Base-by-base conservation (phyloP, 2,329 filamentous ascomycete genomes). In the Diaporthe sp. region DNA sequence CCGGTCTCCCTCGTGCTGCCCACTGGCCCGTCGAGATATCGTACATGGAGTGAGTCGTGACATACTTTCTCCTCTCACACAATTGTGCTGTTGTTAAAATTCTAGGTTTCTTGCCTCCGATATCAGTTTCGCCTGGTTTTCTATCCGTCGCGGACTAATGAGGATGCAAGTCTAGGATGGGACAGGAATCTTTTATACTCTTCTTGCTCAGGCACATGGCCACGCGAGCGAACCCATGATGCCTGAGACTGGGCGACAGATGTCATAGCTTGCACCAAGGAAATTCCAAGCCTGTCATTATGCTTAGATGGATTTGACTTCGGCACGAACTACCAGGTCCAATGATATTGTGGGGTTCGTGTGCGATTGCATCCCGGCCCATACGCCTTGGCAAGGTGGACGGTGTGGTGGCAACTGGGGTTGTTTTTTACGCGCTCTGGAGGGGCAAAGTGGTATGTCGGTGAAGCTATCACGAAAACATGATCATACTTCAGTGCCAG, bases 291-390 rank as follows among this genome's bases (percentile, higher is more conserved):
- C 65, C 65, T 70, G 65, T 70, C 65, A 70, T 70, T 42, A 70
- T 70, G 65, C 65, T 70, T 70, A 70, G 49, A 25, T 53, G 49
- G 34, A 31, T 70, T 70, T 70, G 65, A 55, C 65, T 70, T 55
- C 49, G 65, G 65, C 65, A 70, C 65, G 17, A 70, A 25, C 65
- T 70, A 42, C 65, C 65, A 51, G 34, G 65, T 55, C 65, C 65
- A 70, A 55, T 70, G 46, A 42, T 55, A 12, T 70, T 22, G 34
- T n/a, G 4, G 10, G 49, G 34, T 55, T 34, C 31, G 17, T 13
- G 34, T 42, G 25, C 25, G 65, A 34, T 19, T 22, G 34, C 34
- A 70, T 55, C 65, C 65, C 34, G 28, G 46, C n/a, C 34, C 65
- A 49, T 55, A 70, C 49, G 49, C 7, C 65, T 70, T 55, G 65